These are phyloP conservation scores for Adansonia grandidieri DNA, from an alignment of 441 rosid species.

Conservation along the genomic window DNA sequence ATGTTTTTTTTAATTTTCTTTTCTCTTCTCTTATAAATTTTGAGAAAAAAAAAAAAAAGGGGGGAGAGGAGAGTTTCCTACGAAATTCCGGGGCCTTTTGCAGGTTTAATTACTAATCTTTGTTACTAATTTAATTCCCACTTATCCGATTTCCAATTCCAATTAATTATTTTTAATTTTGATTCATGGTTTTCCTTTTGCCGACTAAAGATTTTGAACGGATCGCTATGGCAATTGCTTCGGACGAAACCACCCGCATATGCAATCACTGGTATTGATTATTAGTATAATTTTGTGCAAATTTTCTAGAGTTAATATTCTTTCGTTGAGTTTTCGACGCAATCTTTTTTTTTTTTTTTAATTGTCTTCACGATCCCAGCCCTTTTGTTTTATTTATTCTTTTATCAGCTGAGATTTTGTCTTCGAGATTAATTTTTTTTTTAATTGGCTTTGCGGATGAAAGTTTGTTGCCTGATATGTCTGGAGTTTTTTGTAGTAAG, in stretches of 20 bases:
- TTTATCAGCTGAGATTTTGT: neutral
- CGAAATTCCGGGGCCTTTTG: conserved; percentile 20
- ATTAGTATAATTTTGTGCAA: neutral
- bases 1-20: neutral
- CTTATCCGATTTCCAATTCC: neutral
- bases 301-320: neutral
- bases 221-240: conserved; percentile 58
- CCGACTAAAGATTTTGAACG: conserved; percentile 25
- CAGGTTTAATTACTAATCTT: conserved; percentile 18
- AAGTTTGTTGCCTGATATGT: neutral
- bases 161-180: conserved; percentile 1
- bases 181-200: neutral
- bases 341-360: neutral
- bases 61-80: neutral
- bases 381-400: conserved; percentile 7
- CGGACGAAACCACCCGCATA: conserved; percentile 64
- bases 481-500: neutral
- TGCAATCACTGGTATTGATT: conserved; percentile 76
- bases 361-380: conserved; percentile 4
- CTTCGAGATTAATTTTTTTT: neutral
- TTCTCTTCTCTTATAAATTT: neutral
- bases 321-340: neutral
- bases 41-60: neutral
- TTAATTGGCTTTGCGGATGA: neutral
- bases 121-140: conserved; percentile 1